A percentile compares a stretch with the other conserved stretches of the same genome.
phyloP scores from a whole-genome alignment of 164 flowering plant species.

The Nymphaea colorata region DNA sequence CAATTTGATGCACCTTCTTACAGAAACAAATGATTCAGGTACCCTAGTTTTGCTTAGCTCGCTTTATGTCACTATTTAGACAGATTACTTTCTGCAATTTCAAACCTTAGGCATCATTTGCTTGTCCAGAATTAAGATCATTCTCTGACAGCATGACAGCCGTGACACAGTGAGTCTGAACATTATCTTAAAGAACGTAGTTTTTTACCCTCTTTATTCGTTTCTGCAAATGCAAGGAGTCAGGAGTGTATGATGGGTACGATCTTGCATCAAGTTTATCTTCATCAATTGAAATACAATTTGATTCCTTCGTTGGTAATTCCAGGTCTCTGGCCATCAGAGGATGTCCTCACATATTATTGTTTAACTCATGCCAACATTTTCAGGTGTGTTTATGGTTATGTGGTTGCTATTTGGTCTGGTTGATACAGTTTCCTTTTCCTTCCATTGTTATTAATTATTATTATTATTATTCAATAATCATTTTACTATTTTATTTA shows the following conservation, averaged over 20 bases:
- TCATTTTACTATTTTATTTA: background rate
- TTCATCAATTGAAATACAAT: background rate
- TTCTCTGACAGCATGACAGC: too few relatives aligned
- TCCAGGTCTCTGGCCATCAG: conserved; percentile 94
- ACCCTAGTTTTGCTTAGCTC: too few relatives aligned
- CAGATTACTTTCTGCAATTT: too few relatives aligned
- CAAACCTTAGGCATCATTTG: too few relatives aligned
- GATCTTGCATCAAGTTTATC: background rate
- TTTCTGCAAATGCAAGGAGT: background rate
- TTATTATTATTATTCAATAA: too few relatives aligned
- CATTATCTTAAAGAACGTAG: too few relatives aligned
- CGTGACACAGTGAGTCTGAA: too few relatives aligned
- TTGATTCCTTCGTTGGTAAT: background rate
- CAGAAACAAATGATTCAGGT: too few relatives aligned
- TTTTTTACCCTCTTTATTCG: too few relatives aligned
- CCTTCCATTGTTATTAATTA: background rate
- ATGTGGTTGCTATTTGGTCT: background rate
- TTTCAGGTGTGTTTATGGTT: conserved; percentile 45
- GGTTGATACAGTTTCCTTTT: background rate
- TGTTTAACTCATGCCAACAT: conserved; percentile 53
- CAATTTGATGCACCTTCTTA: too few relatives aligned
- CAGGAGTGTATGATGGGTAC: background rate
- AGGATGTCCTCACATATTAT: conserved; percentile 81
- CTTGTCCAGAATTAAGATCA: too few relatives aligned
- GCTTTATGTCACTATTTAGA: too few relatives aligned